Evolutionary conservation across 768 basidiomycete species (phyloP), one percentile per base, ranked within the genome.

Genomic region (Suillus occidentalis): DNA sequence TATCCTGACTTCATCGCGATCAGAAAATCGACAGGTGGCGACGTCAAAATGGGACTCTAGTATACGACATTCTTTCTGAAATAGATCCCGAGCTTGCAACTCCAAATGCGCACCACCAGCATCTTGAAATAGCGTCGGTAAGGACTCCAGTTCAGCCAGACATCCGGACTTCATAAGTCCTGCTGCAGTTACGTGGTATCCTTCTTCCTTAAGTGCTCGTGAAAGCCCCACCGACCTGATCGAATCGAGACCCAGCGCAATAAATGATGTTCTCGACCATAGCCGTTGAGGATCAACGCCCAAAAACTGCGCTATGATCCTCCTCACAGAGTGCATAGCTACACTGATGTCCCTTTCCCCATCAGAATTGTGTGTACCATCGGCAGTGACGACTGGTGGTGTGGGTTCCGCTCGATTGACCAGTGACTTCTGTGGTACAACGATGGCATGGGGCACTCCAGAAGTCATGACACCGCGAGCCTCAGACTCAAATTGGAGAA

Each of bases 171-270:
- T 72, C 72, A 84, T 75, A 28, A 84, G 70, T 42, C 82, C 78
- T 20, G 72, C 69, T 14, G 82, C 78, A 39, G 77, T 74, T 14
- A 79, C 62, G 7, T 64, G 53, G 56, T 77, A 73, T 2, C 80
- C 81, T 22, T 71, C 70, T 62, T 72, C 72, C 25, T 71, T 71
- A 14, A 84, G 67, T 12, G 63, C 40, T 60, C 75, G 78, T 37
- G 81, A 76, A 42, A 84, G 70, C 3, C 82, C 81, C 12, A 84
- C 78, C 0, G 83, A 79, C 65, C 78, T 79, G 64, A 84, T 80
- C 8, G 83, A 84, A 66, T 84, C 83, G 37, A 84, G 68, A 9
- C 83, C 83, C 61, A 84, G 70, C 6, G 83, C 78, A 14, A 84
- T 70, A 34, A 84, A 75, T 5, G 83, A 83, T 12, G 74, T 73